A percentile compares a stretch with the other conserved stretches of the same genome.
phyloP scores from a whole-genome alignment of 257 asterid genomes.

The Ligustrum vulgare region DNA sequence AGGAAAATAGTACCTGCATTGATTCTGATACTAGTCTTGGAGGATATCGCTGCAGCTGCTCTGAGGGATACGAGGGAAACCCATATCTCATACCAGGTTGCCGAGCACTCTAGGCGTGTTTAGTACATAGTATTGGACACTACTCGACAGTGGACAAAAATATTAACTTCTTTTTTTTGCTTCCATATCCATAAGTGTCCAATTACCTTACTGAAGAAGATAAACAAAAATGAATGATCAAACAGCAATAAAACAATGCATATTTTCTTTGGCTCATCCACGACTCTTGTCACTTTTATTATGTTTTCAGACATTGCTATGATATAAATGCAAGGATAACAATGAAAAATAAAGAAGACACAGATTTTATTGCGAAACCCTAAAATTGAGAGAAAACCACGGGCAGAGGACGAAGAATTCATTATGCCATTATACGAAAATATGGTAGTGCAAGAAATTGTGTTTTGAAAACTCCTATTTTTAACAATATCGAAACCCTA shows the following conservation, averaged over 20 bases:
- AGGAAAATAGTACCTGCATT: constrained; percentile 29
- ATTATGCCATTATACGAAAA: too few relatives aligned
- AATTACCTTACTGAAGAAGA: not conserved
- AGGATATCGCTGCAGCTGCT: constrained; percentile 41
- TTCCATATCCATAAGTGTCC: not conserved
- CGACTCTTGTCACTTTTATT: not conserved
- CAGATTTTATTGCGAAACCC: too few relatives aligned
- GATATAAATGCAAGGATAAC: too few relatives aligned
- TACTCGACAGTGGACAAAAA: not conserved
- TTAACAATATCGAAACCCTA: too few relatives aligned
- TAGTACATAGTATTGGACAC: not conserved
- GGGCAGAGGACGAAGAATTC: too few relatives aligned
- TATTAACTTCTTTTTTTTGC: not conserved
- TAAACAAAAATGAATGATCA: not conserved
- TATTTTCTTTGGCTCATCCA: not conserved
- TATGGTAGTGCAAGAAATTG: too few relatives aligned
- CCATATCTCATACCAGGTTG: constrained; percentile 30
- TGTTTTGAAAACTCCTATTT: too few relatives aligned
- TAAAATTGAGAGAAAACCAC: too few relatives aligned
- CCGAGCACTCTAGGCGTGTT: not conserved
- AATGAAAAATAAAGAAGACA: too few relatives aligned
- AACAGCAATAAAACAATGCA: not conserved
- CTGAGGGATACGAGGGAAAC: constrained; percentile 36
- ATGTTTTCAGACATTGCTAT: not conserved
- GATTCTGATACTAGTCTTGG: constrained; percentile 27